phyloP scores from a whole-genome alignment of 2,329 filamentous ascomycete species.

The Phyllosticta capitalensis region DNA sequence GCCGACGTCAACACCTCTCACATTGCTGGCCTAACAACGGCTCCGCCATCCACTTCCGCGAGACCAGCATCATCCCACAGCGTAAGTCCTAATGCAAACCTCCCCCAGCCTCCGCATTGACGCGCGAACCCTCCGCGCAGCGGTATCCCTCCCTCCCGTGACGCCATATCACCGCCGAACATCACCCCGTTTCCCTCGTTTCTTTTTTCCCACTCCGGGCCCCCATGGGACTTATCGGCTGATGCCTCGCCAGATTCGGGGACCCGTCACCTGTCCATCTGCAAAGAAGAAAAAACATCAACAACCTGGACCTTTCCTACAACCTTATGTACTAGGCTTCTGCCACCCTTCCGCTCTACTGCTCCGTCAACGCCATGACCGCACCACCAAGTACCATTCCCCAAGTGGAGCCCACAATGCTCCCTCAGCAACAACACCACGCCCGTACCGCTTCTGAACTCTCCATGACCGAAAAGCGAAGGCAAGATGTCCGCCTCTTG shows the following conservation, averaged over 20 bases:
- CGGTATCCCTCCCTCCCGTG: neutral
- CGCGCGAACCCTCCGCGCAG: neutral
- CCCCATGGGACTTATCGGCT: neutral
- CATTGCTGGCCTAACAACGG: neutral
- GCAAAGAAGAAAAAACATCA: neutral
- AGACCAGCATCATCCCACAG: neutral
- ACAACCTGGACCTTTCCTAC: neutral
- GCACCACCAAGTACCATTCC: slow-evolving; percentile 4
- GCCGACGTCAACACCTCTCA: neutral
- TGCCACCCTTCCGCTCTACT: neutral
- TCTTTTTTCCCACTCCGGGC: neutral
- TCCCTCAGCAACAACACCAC: slow-evolving; percentile 2
- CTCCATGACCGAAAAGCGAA: slow-evolving; percentile 16
- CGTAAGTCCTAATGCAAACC: neutral
- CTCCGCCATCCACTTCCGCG: neutral
- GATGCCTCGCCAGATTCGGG: neutral
- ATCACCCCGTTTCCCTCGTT: neutral
- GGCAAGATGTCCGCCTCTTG: slow-evolving; percentile 18
- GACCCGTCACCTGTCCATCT: neutral
- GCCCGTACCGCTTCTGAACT: slow-evolving; percentile 27
- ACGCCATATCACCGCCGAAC: neutral
- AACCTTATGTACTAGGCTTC: slow-evolving; percentile 3
- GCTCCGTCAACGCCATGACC: slow-evolving; percentile 3
- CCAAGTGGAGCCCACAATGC: slow-evolving; percentile 3
- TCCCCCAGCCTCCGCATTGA: neutral